These are phyloP conservation scores for Exserohilum rostratum DNA, from an alignment of 2,329 filamentous ascomycete genomes.

Conservation along the genomic window DNA sequence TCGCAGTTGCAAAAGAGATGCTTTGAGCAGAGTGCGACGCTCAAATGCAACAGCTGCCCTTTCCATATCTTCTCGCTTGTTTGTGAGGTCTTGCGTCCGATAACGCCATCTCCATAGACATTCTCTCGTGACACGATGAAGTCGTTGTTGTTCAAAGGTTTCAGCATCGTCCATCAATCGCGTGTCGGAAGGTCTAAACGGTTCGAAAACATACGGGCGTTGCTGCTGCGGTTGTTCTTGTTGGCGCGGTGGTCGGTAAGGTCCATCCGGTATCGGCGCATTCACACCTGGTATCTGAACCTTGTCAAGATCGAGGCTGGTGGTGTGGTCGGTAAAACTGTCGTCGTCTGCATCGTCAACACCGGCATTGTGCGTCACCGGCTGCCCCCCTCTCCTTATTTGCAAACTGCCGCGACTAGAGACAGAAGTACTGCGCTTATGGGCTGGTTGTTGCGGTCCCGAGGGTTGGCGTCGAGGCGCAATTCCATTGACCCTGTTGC, in stretches of 20 bases:
- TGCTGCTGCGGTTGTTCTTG: slow-evolving; percentile 20
- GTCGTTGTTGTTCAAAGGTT: slow-evolving; percentile 44
- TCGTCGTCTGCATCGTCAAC: slow-evolving; percentile 36
- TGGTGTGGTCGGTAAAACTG: slow-evolving; percentile 39
- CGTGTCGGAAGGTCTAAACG: slow-evolving; percentile 58
- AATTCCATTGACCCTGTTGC: slow-evolving; percentile 32
- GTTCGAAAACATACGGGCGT: slow-evolving; percentile 40
- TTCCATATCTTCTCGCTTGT: slow-evolving; percentile 29
- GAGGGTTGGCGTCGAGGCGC: slow-evolving; percentile 25
- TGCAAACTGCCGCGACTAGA: slow-evolving; percentile 46
- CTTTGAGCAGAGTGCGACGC: slow-evolving; percentile 57
- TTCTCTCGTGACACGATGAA: slow-evolving; percentile 32
- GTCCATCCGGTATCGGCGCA: slow-evolving; percentile 38
- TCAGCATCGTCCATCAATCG: slow-evolving; percentile 59
- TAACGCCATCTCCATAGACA: slow-evolving; percentile 57
- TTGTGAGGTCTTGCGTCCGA: slow-evolving; percentile 35
- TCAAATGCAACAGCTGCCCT: slow-evolving; percentile 56
- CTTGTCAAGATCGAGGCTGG: slow-evolving; percentile 36
- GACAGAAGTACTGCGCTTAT: slow-evolving; percentile 39
- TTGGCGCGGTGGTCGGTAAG: slow-evolving; percentile 16
- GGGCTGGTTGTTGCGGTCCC: slow-evolving; percentile 24
- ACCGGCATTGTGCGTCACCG: slow-evolving; percentile 14
- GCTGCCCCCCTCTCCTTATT: slow-evolving; percentile 32
- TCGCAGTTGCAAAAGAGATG: slow-evolving; percentile 55
- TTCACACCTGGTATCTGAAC: slow-evolving; percentile 46